Evolutionary conservation across 202 grass and related monocot species (phyloP).

Genomic region (Saccharum hybrid): DNA sequence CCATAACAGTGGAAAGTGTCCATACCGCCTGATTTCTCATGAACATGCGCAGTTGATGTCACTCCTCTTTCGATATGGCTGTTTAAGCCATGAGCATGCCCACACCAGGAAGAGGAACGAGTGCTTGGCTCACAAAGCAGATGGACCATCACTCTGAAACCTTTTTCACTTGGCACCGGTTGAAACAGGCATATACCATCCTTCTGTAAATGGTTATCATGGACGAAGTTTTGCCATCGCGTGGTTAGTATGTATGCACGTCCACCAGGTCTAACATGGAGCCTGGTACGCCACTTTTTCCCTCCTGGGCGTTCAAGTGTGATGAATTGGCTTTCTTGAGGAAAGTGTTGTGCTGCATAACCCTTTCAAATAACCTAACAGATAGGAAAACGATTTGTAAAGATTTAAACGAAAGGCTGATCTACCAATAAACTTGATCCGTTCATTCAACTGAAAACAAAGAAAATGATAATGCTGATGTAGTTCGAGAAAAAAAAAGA

Average conservation of each 20-base stretch:
- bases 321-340: neutral
- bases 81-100: neutral
- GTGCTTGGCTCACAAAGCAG: neutral
- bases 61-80: neutral
- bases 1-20: neutral
- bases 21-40: neutral
- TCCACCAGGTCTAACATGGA: neutral
- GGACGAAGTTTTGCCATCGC: neutral
- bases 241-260: neutral
- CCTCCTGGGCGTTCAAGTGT: conserved; percentile 17
- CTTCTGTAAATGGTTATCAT: neutral
- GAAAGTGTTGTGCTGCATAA: conserved; percentile 8
- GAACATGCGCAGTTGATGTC: neutral
- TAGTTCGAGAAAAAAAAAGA: no score
- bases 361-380: neutral
- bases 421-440: no score
- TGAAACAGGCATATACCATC: conserved; percentile 6
- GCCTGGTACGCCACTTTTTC: neutral
- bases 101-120: neutral
- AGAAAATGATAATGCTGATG: no score
- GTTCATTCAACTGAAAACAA: no score
- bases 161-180: neutral
- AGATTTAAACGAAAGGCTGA: no score
- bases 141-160: conserved; percentile 1
- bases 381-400: neutral